A percentile compares a stretch with the other conserved stretches of the same genome.
Conservation (phyloP, 129 eudicot genomes). For the Calendula officinalis region DNA sequence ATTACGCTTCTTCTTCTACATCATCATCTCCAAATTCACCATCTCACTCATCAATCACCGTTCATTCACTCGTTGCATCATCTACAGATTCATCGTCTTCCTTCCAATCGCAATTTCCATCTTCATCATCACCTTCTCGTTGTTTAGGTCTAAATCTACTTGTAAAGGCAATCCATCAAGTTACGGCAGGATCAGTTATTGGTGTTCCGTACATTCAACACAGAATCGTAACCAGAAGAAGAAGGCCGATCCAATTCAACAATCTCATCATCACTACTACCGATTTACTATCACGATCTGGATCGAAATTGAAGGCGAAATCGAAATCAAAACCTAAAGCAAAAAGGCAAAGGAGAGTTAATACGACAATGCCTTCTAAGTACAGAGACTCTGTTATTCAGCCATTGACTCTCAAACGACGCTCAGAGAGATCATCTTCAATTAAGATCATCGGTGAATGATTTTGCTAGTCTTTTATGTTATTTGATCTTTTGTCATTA, state of each 20-base stretch:
- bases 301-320: not conserved
- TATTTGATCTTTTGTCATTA: not conserved
- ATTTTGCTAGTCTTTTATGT: not conserved
- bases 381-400: conserved; percentile 48
- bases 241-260: conserved; percentile 34
- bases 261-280: conserved; percentile 30
- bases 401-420: conserved; percentile 31
- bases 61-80: conserved; percentile 31
- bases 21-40: conserved; percentile 32
- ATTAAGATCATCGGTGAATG: conserved; percentile 23
- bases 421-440: conserved; percentile 21
- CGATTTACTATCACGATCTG: not conserved
- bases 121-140: conserved; percentile 27
- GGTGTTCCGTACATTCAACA: conserved; percentile 72
- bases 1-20: conserved; percentile 10
- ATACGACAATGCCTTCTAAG: conserved; percentile 38
- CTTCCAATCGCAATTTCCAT: conserved; percentile 18
- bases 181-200: conserved; percentile 57
- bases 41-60: conserved; percentile 40
- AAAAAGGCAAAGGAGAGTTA: conserved; percentile 32
- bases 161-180: conserved; percentile 69
- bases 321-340: conserved; percentile 16
- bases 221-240: conserved; percentile 37
- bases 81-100: conserved; percentile 31
- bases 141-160: conserved; percentile 74